Evolutionary conservation across 2,329 filamentous ascomycete species (phyloP).

Genomic region (Sclerotinia nivalis): DNA sequence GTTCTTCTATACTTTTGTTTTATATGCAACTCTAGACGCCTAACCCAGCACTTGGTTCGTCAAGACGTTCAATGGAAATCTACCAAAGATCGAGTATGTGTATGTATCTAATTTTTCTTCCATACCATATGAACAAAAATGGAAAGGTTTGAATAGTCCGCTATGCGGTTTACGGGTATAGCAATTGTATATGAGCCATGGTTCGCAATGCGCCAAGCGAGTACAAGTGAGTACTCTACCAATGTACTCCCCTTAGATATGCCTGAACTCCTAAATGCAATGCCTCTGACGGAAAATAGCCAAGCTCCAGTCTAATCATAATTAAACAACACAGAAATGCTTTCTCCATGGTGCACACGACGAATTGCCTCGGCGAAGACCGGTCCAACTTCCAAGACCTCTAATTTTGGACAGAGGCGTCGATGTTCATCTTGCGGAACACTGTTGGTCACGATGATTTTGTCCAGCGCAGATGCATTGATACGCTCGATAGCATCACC

Average conservation of each 20-base stretch:
- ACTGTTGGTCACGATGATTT: conserved; percentile 92
- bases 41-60: conserved; percentile 23
- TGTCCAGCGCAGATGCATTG: conserved; percentile 90
- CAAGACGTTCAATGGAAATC: conserved; percentile 21
- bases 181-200: conserved; percentile 21
- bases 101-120: conserved; percentile 13
- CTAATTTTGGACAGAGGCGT: conserved; percentile 78
- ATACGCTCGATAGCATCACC: conserved; percentile 93
- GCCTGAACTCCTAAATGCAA: conserved; percentile 14
- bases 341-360: conserved; percentile 95
- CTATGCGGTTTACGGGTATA: conserved; percentile 22
- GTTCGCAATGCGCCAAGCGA: conserved; percentile 18
- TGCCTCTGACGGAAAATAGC: conserved; percentile 15
- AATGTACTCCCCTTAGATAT: conserved; percentile 18
- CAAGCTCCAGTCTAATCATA: conserved; percentile 24
- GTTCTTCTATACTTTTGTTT: conserved; percentile 6
- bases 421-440: conserved; percentile 86
- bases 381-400: conserved; percentile 86
- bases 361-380: conserved; percentile 96
- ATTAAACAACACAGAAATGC: conserved; percentile 54
- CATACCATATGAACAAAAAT: conserved; percentile 19
- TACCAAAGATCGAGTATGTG: conserved; percentile 20
- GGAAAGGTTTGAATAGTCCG: conserved; percentile 17
- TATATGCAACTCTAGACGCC: conserved; percentile 21
- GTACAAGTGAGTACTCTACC: conserved; percentile 19